phyloP scores from a whole-genome alignment of 495 filamentous ascomycete species.

The Penicillium herquei region DNA sequence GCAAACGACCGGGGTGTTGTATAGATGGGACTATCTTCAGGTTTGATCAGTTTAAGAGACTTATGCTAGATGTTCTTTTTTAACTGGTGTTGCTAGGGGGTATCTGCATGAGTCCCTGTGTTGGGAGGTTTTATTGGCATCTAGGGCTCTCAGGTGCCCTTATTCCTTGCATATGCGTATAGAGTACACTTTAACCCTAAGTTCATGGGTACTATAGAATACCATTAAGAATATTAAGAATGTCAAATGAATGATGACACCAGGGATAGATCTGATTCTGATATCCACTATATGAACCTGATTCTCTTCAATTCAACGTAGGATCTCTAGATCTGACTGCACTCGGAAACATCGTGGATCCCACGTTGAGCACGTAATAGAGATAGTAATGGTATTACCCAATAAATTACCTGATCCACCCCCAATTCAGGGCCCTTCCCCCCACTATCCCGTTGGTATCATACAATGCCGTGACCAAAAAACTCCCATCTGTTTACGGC shows the following conservation, averaged over 20 bases:
- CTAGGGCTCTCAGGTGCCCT: no score
- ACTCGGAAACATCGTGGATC: slow-evolving; percentile 31
- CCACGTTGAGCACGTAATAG: slow-evolving; percentile 20
- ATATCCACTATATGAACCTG: no score
- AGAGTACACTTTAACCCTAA: no score
- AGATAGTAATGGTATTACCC: slow-evolving; percentile 25
- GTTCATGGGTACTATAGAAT: no score
- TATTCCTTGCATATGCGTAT: no score
- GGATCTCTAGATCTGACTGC: slow-evolving; percentile 14
- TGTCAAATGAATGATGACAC: no score
- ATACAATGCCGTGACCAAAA: slow-evolving; percentile 19
- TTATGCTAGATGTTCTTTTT: background rate
- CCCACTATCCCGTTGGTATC: slow-evolving; percentile 5
- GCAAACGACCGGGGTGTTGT: slow-evolving; percentile 26
- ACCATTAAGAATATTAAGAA: no score
- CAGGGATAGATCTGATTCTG: background rate
- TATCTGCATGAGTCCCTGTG: no score
- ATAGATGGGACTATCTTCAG: background rate
- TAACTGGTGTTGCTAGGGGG: background rate
- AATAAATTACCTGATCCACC: background rate
- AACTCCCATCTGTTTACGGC: slow-evolving; percentile 30
- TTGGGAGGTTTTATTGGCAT: no score
- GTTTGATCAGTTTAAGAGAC: background rate
- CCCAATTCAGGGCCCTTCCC: background rate
- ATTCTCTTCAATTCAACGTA: slow-evolving; percentile 4